phyloP scores from a whole-genome alignment of 352 stramenopile genomes.

The Phytopythium vexans region DNA sequence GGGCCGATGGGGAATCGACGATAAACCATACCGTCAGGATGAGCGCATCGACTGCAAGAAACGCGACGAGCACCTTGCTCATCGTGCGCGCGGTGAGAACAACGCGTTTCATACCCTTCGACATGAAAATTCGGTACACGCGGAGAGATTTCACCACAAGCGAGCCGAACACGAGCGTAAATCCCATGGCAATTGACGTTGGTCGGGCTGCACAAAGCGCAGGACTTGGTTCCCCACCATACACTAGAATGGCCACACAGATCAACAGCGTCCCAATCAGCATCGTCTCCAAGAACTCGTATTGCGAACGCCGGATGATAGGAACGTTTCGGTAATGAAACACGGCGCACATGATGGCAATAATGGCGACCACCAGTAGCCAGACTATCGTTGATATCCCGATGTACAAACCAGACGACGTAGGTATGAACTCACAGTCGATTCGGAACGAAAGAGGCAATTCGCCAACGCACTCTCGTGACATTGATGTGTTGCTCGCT shows the following conservation, averaged over 20 bases:
- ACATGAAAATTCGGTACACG: constrained; percentile 22
- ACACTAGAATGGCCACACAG: constrained; percentile 15
- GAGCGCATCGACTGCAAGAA: constrained; percentile 10
- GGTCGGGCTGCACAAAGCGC: constrained; percentile 18
- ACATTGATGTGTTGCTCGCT: constrained; percentile 8
- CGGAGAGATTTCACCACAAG: constrained; percentile 23
- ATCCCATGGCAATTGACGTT: constrained; percentile 10
- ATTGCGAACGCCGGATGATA: constrained; percentile 53
- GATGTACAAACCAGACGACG: constrained; percentile 1
- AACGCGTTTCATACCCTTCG: constrained; percentile 14
- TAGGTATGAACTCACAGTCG: constrained; percentile 23
- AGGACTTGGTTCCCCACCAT: constrained; percentile 22
- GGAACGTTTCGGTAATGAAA: constrained; percentile 15
- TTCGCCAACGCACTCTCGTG: constrained; percentile 14
- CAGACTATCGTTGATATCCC: constrained; percentile 2
- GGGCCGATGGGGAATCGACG: constrained; percentile 10
- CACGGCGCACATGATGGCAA: constrained; percentile 16
- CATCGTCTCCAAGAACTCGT: constrained; percentile 33
- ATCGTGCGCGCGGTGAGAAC: constrained; percentile 8
- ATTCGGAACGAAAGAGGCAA: constrained; percentile 6
- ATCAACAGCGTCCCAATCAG: constrained; percentile 31
- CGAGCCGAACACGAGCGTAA: constrained; percentile 23
- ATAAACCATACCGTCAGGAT: constrained; percentile 9
- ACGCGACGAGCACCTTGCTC: constrained; percentile 10
- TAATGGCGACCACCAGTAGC: constrained; percentile 7